These are phyloP conservation scores for Vararia minispora DNA, from an alignment of 768 basidiomycete genomes.

Conservation along the genomic window DNA sequence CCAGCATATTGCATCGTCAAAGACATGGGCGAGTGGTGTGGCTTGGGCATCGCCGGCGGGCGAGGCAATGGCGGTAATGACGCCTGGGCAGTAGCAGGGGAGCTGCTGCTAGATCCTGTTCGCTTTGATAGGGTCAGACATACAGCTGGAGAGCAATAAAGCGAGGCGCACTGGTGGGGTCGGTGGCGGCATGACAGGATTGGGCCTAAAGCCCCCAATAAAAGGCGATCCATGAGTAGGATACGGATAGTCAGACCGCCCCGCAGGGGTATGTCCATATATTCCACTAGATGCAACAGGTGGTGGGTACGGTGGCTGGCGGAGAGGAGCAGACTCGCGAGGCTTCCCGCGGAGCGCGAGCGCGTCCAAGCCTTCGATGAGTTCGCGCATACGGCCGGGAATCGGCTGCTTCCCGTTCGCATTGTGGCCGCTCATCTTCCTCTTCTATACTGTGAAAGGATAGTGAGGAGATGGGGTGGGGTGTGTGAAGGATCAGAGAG, in stretches of 20 bases:
- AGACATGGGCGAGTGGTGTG: conserved; percentile 20
- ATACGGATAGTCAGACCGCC: too few relatives aligned
- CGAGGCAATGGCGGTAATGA: conserved; percentile 19
- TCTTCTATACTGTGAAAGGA: too few relatives aligned
- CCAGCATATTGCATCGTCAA: conserved; percentile 28
- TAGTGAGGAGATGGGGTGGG: too few relatives aligned
- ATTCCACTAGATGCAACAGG: too few relatives aligned
- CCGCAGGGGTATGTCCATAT: too few relatives aligned
- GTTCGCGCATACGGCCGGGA: conserved; percentile 14
- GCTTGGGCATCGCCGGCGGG: conserved; percentile 26
- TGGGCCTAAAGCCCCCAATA: neutral
- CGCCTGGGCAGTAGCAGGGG: conserved; percentile 11
- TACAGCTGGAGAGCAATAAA: conserved; percentile 22
- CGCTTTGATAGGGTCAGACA: conserved; percentile 4
- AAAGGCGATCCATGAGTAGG: too few relatives aligned
- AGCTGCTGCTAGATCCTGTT: conserved; percentile 1
- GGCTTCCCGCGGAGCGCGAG: conserved; percentile 19
- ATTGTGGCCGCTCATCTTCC: too few relatives aligned
- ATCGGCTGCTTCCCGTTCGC: too few relatives aligned
- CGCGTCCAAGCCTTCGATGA: conserved; percentile 24
- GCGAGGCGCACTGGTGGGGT: neutral
- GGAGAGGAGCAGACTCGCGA: neutral
- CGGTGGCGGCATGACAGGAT: conserved; percentile 2
- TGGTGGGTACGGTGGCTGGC: too few relatives aligned
- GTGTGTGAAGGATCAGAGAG: too few relatives aligned